Evolutionary conservation across 129 eudicot species (phyloP).

Genomic region (Ambrosia trifida): DNA sequence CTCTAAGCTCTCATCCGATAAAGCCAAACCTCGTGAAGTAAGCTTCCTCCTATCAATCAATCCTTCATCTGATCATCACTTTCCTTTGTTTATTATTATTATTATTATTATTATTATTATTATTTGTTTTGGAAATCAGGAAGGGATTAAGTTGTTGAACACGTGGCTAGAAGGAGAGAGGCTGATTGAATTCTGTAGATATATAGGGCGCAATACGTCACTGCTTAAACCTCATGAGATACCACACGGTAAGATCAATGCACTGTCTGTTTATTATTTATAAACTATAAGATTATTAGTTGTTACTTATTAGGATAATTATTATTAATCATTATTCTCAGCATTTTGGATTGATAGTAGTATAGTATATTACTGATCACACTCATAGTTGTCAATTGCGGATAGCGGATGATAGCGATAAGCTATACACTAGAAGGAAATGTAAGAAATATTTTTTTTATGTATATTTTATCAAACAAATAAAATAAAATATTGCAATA

Average conservation of each 20-base stretch:
- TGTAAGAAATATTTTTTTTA: no score
- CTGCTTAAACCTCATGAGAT: conserved; percentile 61
- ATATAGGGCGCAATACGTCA: conserved; percentile 63
- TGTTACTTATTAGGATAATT: no score
- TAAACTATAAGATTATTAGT: no score
- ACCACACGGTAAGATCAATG: conserved; percentile 67
- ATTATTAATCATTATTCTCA: no score
- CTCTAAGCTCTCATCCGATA: conserved; percentile 68
- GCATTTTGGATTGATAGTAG: no score
- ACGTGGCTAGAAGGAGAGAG: conserved; percentile 85
- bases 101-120: not conserved
- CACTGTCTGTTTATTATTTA: not conserved
- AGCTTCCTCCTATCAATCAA: not conserved
- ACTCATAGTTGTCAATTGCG: no score
- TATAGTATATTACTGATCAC: no score
- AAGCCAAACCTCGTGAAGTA: conserved; percentile 87
- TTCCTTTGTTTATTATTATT: not conserved
- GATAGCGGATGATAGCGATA: no score
- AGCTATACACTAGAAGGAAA: no score
- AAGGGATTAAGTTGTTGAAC: conserved; percentile 82
- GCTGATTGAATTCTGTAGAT: conserved; percentile 65
- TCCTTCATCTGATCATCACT: not conserved
- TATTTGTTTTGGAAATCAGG: conserved; percentile 42
- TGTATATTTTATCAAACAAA: no score
- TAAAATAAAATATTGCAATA: no score